These are phyloP conservation scores for Halophytophthora batemanensis DNA, from an alignment of 352 stramenopile genomes.

Conservation along the genomic window DNA sequence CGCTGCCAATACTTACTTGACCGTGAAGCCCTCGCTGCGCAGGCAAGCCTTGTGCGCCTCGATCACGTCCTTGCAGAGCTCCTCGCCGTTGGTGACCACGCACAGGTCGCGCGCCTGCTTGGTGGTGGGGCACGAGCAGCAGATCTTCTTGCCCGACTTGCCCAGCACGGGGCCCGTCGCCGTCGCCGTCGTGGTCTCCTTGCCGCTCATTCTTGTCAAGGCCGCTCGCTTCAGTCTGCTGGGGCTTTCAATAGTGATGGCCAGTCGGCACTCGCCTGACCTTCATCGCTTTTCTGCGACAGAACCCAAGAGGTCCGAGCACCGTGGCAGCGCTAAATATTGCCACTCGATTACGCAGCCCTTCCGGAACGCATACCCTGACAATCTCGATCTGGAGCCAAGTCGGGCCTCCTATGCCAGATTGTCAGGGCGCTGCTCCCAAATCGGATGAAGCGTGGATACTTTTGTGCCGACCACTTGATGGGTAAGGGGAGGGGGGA, in stretches of 20 bases:
- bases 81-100: conserved; percentile 90
- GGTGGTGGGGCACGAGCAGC: conserved; percentile 97
- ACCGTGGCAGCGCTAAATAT: too few relatives aligned
- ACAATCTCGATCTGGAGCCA: too few relatives aligned
- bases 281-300: too few relatives aligned
- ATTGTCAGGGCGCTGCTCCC: too few relatives aligned
- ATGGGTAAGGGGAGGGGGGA: conserved; percentile 16
- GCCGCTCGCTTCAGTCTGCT: conserved; percentile 1
- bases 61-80: conserved; percentile 94
- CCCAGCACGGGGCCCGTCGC: conserved; percentile 51
- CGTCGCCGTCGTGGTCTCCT: conserved; percentile 28
- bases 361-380: too few relatives aligned
- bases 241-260: conserved; percentile 19
- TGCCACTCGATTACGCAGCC: too few relatives aligned
- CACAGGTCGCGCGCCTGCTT: conserved; percentile 93
- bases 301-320: too few relatives aligned
- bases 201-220: conserved; percentile 40
- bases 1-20: conserved; percentile 80
- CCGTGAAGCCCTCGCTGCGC: conserved; percentile 94
- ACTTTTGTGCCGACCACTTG: too few relatives aligned
- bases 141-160: conserved; percentile 98
- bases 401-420: too few relatives aligned
- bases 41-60: conserved; percentile 97
- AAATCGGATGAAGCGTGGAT: too few relatives aligned
- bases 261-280: background rate